phyloP scores from a whole-genome alignment of 495 filamentous ascomycete genomes.

The Clohesyomyces aquaticus region DNA sequence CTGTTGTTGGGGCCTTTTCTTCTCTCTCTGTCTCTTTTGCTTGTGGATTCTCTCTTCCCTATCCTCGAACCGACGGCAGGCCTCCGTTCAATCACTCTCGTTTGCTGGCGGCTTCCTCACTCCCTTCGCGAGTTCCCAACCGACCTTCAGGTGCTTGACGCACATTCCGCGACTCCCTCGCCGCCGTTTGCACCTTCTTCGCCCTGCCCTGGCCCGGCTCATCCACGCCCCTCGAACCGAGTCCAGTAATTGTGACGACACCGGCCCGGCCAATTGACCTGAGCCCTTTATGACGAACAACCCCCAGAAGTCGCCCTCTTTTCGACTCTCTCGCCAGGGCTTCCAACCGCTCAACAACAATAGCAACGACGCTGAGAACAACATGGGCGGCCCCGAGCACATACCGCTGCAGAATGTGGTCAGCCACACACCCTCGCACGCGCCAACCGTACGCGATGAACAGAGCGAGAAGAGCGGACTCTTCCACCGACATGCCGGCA shows the following conservation, averaged over 20 bases:
- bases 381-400: conserved; percentile 37
- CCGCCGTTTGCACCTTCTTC: not conserved
- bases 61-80: conserved; percentile 29
- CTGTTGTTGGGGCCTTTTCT: not conserved
- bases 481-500: conserved; percentile 60
- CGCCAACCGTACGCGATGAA: conserved; percentile 24
- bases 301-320: conserved; percentile 26
- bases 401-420: conserved; percentile 42
- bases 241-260: conserved; percentile 21
- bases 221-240: conserved; percentile 2
- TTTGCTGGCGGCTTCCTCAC: not conserved
- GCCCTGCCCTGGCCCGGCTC: not conserved
- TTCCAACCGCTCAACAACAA: conserved; percentile 41
- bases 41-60: not conserved
- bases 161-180: conserved; percentile 20
- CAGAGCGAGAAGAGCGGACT: conserved; percentile 56
- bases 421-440: conserved; percentile 40
- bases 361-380: conserved; percentile 1
- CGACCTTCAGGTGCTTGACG: conserved; percentile 27
- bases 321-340: conserved; percentile 43
- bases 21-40: conserved; percentile 12
- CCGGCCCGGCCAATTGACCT: not conserved
- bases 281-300: conserved; percentile 26
- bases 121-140: not conserved
- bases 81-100: conserved; percentile 32